Evolutionary conservation across 768 basidiomycete species (phyloP).

Genomic region (Amanita thiersii): DNA sequence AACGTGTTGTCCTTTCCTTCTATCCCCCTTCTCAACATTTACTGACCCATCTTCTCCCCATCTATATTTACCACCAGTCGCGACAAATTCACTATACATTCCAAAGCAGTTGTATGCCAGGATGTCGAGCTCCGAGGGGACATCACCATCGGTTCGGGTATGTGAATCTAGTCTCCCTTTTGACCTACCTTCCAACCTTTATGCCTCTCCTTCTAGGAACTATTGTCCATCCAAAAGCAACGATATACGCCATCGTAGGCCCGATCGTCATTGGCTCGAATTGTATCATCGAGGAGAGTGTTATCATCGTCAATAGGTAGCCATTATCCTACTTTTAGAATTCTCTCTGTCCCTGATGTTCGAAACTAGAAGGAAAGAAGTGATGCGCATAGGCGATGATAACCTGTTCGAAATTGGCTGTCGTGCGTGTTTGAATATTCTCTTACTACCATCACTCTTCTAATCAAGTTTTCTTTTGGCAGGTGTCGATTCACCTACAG

Average conservation of each 20-base stretch:
- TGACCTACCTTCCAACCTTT: neutral
- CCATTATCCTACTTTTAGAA: neutral
- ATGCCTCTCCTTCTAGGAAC: conserved; percentile 40
- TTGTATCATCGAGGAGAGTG: conserved; percentile 89
- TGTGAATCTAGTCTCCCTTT: neutral
- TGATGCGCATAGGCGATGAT: conserved; percentile 89
- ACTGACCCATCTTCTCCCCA: conserved; percentile 4
- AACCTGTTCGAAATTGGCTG: conserved; percentile 94
- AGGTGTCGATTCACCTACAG: conserved; percentile 83
- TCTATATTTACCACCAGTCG: conserved; percentile 37
- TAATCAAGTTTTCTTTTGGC: conserved; percentile 3
- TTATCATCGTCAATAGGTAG: conserved; percentile 83
- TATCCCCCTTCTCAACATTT: neutral
- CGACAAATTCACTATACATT: conserved; percentile 85
- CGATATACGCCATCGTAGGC: conserved; percentile 85
- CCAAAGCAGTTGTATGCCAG: conserved; percentile 84
- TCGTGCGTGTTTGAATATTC: conserved; percentile 43
- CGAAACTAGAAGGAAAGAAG: conserved; percentile 55
- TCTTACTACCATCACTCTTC: neutral
- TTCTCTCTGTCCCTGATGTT: neutral
- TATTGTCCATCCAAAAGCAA: conserved; percentile 90
- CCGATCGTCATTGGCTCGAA: conserved; percentile 84
- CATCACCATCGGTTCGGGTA: conserved; percentile 85
- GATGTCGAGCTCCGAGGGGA: conserved; percentile 94
- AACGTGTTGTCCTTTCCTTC: conserved; percentile 23